phyloP scores from a whole-genome alignment of 164 flowering plant species.

The Vitis rotundifolia region DNA sequence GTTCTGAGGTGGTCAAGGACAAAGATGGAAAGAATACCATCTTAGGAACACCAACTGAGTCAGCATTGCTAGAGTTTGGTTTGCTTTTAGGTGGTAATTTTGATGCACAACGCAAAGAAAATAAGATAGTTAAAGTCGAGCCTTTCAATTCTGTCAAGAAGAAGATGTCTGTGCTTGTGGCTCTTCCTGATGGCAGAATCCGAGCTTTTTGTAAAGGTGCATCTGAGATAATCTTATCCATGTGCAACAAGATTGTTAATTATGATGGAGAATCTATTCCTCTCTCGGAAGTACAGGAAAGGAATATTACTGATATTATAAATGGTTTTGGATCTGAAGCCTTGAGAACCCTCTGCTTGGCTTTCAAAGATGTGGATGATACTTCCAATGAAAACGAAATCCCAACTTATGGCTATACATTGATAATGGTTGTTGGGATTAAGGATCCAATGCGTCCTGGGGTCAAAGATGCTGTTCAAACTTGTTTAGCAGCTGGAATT shows the following conservation, averaged over 20 bases:
- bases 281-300: constrained; percentile 31
- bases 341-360: constrained; percentile 56
- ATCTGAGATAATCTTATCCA: constrained; percentile 63
- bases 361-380: constrained; percentile 36
- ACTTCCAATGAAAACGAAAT: constrained; percentile 15
- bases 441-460: constrained; percentile 75
- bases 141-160: constrained; percentile 81
- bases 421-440: constrained; percentile 57
- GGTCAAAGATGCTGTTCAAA: constrained; percentile 58
- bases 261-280: constrained; percentile 29
- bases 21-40: constrained; percentile 56
- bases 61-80: constrained; percentile 72
- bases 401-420: constrained; percentile 44
- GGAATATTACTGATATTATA: constrained; percentile 30
- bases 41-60: constrained; percentile 75
- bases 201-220: constrained; percentile 86
- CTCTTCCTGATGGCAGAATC: constrained; percentile 44
- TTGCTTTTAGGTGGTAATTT: constrained; percentile 59
- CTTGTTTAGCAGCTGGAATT: constrained; percentile 64
- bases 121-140: constrained; percentile 51
- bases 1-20: constrained; percentile 55
- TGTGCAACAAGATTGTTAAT: constrained; percentile 43
- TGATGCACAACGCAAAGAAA: constrained; percentile 31
- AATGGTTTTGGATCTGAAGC: constrained; percentile 52
- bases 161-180: constrained; percentile 77